phyloP scores from a whole-genome alignment of 1,284 basidiomycete species.

The Cutaneotrichosporon sp. region DNA sequence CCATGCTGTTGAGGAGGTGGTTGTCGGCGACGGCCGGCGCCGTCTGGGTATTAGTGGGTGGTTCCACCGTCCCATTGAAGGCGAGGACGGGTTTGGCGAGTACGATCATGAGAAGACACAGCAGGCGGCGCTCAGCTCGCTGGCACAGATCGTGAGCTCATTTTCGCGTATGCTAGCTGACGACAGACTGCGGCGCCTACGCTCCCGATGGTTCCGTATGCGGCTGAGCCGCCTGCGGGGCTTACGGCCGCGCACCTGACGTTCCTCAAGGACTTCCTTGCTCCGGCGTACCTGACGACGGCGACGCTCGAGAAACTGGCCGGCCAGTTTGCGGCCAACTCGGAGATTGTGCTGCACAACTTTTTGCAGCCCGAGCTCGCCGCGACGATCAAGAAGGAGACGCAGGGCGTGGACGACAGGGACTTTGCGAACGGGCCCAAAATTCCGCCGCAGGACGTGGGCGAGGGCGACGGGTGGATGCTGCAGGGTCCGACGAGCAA shows the following conservation, averaged over 20 bases:
- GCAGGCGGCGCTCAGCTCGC: slow-evolving; percentile 56
- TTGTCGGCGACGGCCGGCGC: slow-evolving; percentile 68
- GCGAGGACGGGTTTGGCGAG: slow-evolving; percentile 76
- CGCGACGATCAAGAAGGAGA: slow-evolving; percentile 59
- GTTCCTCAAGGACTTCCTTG: slow-evolving; percentile 76
- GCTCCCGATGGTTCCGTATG: slow-evolving; percentile 46
- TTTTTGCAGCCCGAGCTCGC: slow-evolving; percentile 71
- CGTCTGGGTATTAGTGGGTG: slow-evolving; percentile 89
- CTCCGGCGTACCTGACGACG: slow-evolving; percentile 81
- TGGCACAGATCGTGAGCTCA: slow-evolving; percentile 46
- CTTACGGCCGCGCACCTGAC: slow-evolving; percentile 60
- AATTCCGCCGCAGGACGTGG: slow-evolving; percentile 60
- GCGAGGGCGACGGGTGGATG: slow-evolving; percentile 59
- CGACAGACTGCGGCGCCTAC: slow-evolving; percentile 58
- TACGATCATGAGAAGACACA: slow-evolving; percentile 61
- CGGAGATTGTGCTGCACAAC: slow-evolving; percentile 80
- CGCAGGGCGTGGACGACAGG: slow-evolving; percentile 61
- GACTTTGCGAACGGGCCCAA: slow-evolving; percentile 49
- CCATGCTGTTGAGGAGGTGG: slow-evolving; percentile 95
- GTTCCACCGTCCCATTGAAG: slow-evolving; percentile 89
- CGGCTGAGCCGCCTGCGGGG: slow-evolving; percentile 40
- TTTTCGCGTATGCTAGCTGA: background rate
- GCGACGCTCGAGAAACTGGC: slow-evolving; percentile 76
- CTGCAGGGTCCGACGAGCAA: slow-evolving; percentile 87
- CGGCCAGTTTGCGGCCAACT: slow-evolving; percentile 78